Percentiles rank a stretch among this genome's conserved stretches.
phyloP scores from a whole-genome alignment of 371 early-diverging fungal species.

The Mortierella sp. region DNA sequence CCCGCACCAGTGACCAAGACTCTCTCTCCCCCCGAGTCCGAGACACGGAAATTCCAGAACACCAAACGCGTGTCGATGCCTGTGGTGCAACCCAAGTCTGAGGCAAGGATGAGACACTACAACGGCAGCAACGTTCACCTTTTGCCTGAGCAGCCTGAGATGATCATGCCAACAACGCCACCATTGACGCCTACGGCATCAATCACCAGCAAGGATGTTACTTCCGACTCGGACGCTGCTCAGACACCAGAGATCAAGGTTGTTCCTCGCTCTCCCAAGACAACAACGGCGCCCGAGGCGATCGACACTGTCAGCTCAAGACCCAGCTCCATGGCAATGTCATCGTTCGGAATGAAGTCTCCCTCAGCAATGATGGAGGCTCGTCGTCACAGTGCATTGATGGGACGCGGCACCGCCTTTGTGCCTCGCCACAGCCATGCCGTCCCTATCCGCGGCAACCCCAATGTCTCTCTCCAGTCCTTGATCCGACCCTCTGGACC shows the following conservation, averaged over 20 bases:
- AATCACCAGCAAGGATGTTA: slow-evolving; percentile 33
- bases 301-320: slow-evolving; percentile 8
- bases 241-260: slow-evolving; percentile 13
- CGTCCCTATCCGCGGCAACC: slow-evolving; percentile 49
- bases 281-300: background rate
- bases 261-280: slow-evolving; percentile 31
- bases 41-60: background rate
- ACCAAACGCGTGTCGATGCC: slow-evolving; percentile 43
- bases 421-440: slow-evolving; percentile 47
- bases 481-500: slow-evolving; percentile 47
- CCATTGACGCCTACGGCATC: slow-evolving; percentile 52
- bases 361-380: slow-evolving; percentile 57
- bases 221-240: slow-evolving; percentile 44
- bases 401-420: slow-evolving; percentile 29
- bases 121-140: slow-evolving; percentile 12
- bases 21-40: slow-evolving; percentile 10
- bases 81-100: slow-evolving; percentile 46
- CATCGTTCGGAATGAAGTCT: slow-evolving; percentile 40
- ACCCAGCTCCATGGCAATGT: slow-evolving; percentile 38
- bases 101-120: slow-evolving; percentile 26
- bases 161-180: slow-evolving; percentile 21
- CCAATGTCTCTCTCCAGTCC: slow-evolving; percentile 52
- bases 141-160: slow-evolving; percentile 1
- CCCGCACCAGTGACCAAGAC: background rate
- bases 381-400: slow-evolving; percentile 39